Evolutionary conservation across 2,329 filamentous ascomycete genomes (phyloP), one percentile per base, ranked within the genome.

Genomic region (Phialophora macrospora): DNA sequence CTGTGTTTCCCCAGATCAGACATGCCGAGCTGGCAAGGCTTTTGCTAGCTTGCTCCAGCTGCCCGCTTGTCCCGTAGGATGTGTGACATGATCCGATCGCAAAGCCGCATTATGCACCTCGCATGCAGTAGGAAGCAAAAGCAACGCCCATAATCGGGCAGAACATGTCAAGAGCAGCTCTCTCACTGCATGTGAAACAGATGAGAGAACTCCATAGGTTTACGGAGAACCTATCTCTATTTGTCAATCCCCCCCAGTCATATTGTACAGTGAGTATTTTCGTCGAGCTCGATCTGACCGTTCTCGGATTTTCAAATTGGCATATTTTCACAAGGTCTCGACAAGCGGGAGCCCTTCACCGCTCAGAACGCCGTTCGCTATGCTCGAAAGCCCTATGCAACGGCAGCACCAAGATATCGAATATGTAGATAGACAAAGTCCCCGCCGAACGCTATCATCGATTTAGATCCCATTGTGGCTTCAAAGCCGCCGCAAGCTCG

Each of bases 401-500:
- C 20, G 17, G 17, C 52, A 55, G 11, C 17, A 20, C 48, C 44
- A 55, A 38, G 12, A 41, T 44, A 54, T 28, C 30, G 44, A 9
- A 44, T 32, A 51, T 59, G 56, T 51, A 59, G 56, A 41, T 60
- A 26, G 22, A 52, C 38, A 4, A 8, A 12, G 9, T 20, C 14
- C 30, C 14, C 46, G 8, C 6, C n/a, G 3, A 52, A 32, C 24
- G 34, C 30, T 14, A 62, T 66, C 38, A 62, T 64, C 67, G 65
- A 56, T 72, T 73, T 77, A 87, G 78, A 74, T 84, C 80, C 83
- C 85, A 84, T 64, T 79, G 80, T 41, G 87, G 87, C 72, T 79
- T 79, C 75, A 89, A 77, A 70, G 87, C 80, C n/a, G 77, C 78
- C 64, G 81, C 78, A 76, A 94, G 78, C 63, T 92, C 87, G 38